Evolutionary conservation across 768 basidiomycete genomes (phyloP), one percentile per base, ranked within the genome.

Genomic region (Podaxis carcinomalis): DNA sequence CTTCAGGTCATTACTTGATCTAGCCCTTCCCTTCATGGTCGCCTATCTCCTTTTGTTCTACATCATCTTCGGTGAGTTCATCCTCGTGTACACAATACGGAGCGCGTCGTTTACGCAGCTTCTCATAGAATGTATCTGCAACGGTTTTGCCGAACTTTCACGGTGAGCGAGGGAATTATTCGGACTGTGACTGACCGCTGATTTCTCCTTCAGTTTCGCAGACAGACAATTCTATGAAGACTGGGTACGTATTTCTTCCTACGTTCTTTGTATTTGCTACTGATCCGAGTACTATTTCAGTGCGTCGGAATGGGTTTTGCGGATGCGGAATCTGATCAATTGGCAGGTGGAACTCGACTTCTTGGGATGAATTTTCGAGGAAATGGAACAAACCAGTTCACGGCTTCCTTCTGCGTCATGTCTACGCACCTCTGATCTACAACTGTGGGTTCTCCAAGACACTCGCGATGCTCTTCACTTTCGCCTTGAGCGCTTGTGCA

Each of bases 301-400:
- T 56, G 5, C 32, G 32, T 57, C 3, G 5, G 6, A 25, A 23
- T 23, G 19, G 25, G 27, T 32, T 59, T 21, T 37, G 21, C 6
- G 9, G 19, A 14, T 42, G 6, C 28, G 5, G 25, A 36, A 46
- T 61, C 40, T 56, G 5, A 27, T n/a, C 25, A 21, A 35, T 25
- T 27, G 37, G 4, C 64, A 77, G 85, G 91, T 98, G 96, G 96
- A 98, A 98, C 74, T 93, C 93, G 5, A 93, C 90, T 0, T 92
- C 93, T 1, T 95, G 91, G 92, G 96, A 98, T 66, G 93, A 98
- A 73, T 98, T 96, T 72, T 92, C 95, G 3, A 87, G 97, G 47
- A 95, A 96, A 76, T 98, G 97, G 96, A 98, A 98, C 76, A 94
- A 92, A 65, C 96, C 96, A 10, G 96, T 98, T 35, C 89, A 98